A percentile compares a stretch with the other conserved stretches of the same genome.
phyloP scores from a whole-genome alignment of 2,329 filamentous ascomycete genomes.

The Drechslerella coelobrocha region DNA sequence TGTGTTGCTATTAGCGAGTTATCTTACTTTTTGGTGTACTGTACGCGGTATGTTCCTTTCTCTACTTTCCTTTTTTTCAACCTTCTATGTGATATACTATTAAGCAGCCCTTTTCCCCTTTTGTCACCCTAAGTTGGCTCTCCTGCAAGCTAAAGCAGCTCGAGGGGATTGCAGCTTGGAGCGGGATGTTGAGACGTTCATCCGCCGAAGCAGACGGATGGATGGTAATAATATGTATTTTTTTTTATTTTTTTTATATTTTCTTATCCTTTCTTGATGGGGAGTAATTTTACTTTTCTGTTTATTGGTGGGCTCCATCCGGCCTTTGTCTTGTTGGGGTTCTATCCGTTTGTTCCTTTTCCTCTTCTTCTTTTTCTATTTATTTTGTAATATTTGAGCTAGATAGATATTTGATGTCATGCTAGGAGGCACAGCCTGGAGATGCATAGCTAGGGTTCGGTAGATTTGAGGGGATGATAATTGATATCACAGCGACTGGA shows the following conservation, averaged over 20 bases:
- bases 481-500: no score
- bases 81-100: constrained; percentile 35
- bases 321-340: no score
- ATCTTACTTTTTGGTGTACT: constrained; percentile 21
- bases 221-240: no score
- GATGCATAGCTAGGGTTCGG: background rate
- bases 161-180: no score
- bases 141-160: no score
- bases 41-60: constrained; percentile 26
- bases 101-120: constrained; percentile 12
- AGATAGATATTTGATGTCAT: background rate
- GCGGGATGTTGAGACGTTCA: no score
- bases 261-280: background rate
- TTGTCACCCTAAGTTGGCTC: no score
- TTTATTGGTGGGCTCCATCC: no score
- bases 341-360: background rate
- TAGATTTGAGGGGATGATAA: no score
- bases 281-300: no score
- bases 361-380: background rate
- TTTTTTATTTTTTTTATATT: no score
- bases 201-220: no score
- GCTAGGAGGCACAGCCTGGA: background rate
- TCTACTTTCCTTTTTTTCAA: constrained; percentile 8
- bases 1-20: constrained; percentile 48
- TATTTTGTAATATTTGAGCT: background rate